A percentile compares a stretch with the other conserved stretches of the same genome.
phyloP scores from a whole-genome alignment of 176 grass and related monocot genomes.

The Coix lacrymajobi region DNA sequence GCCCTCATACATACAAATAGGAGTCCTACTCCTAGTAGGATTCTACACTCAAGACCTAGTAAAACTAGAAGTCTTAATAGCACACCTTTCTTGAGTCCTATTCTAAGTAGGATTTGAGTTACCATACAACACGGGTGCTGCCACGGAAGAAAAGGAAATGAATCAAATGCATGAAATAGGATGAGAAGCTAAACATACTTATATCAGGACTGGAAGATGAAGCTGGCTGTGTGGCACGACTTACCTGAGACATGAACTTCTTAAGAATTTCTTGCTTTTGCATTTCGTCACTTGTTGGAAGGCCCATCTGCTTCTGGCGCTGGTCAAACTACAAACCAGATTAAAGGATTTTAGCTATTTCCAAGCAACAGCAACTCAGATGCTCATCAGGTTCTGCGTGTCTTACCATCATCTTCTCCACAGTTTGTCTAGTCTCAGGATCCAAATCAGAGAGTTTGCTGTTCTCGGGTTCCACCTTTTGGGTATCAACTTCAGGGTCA shows the following conservation, averaged over 20 bases:
- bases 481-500: conserved; percentile 87
- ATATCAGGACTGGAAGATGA: background rate
- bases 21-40: too few species aligned
- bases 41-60: too few species aligned
- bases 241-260: conserved; percentile 88
- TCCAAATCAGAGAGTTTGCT: conserved; percentile 91
- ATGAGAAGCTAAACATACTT: background rate
- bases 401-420: conserved; percentile 99
- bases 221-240: background rate
- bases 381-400: background rate
- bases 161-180: background rate
- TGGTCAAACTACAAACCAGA: conserved; percentile 66
- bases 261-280: conserved; percentile 94
- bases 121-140: too few species aligned
- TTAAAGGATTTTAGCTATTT: background rate
- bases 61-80: too few species aligned
- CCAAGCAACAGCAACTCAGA: background rate
- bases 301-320: conserved; percentile 94
- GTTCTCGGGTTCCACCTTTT: conserved; percentile 76
- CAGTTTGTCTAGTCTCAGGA: conserved; percentile 90
- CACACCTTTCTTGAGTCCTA: too few species aligned
- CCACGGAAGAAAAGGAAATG: background rate
- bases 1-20: too few species aligned
- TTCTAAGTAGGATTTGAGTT: too few species aligned
- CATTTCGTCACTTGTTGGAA: conserved; percentile 84